Conservation (phyloP, 768 basidiomycete genomes). For the Filobasidium floriforme region DNA sequence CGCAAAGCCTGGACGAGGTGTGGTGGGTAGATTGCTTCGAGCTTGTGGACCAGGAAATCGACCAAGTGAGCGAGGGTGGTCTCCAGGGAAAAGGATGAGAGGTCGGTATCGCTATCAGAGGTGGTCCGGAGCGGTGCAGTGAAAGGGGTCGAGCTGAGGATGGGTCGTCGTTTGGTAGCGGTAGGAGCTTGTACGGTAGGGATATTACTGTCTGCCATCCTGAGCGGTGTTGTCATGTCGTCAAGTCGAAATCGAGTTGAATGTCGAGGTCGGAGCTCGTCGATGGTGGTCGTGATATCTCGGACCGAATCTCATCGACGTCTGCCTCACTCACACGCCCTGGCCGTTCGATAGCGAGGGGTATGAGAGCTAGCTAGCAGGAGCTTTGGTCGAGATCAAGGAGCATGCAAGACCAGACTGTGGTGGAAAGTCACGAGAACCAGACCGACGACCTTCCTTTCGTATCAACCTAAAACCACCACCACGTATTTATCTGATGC, state of each 20-base stretch:
- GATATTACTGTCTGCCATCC: slow-evolving; percentile 6
- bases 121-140: background rate
- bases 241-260: background rate
- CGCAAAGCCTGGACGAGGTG: slow-evolving; percentile 26
- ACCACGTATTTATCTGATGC: too few species aligned
- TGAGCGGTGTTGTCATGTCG: background rate
- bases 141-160: slow-evolving; percentile 9
- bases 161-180: background rate
- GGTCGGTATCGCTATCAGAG: slow-evolving; percentile 23
- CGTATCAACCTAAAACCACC: too few species aligned
- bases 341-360: too few species aligned
- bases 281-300: too few species aligned
- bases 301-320: too few species aligned
- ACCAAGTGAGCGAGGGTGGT: slow-evolving; percentile 33
- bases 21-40: slow-evolving; percentile 31
- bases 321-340: too few species aligned
- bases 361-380: background rate
- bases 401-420: too few species aligned
- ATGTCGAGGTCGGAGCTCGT: background rate
- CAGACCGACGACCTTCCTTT: too few species aligned
- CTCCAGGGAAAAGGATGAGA: slow-evolving; percentile 29
- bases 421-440: too few species aligned
- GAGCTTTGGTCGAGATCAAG: background rate
- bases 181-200: background rate
- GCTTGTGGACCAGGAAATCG: slow-evolving; percentile 32